Base-by-base conservation (phyloP, 371 early-diverging fungal genomes). In the Mortierella sp. region DNA sequence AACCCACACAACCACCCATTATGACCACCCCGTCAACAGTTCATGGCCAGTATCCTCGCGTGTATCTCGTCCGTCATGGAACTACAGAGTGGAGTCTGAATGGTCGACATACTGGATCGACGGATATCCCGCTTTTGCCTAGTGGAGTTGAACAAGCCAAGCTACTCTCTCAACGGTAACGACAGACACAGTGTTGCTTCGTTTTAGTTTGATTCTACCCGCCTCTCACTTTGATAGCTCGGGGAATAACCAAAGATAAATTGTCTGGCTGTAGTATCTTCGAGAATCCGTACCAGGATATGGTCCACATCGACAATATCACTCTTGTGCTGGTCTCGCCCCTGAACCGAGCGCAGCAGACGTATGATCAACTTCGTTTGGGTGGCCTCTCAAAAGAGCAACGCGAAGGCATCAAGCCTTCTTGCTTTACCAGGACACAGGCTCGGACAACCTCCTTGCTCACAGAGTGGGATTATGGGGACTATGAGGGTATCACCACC, bases 391-490 rank as follows among this genome's bases (percentile, higher is more conserved):
- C 43, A 21, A 61, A 67, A 16, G 62, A 61, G 14, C 22, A 27
- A 10, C 54, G 44, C 16, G 47, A 59, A n/a, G 52, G 52, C 0
- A 29, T 29, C 1, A 3, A 27, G 14, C 48, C 61, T 1, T 72
- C 73, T 3, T 72, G 73, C 47, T 72, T 72, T 25, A 58, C 62
- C 3, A 56, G 41, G 10, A 74, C 76, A 14, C 76, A 74, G 40
- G 76, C 68, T 22, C 67, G 76, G 4, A 50, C 53, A 2, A 52
- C 63, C 3, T 58, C 60, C 1, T 28, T 74, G 21, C 27, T 74
- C 17, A 43, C 40, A 10, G 81, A 81, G 48, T 81, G 81, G 81
- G 56, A 81, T 46, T 81, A 79, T 59, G 81, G 81, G 9, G 80
- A 79, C 41, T 81, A 79, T 29, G 81, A 81, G 41, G 79, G 81